Evolutionary conservation across 148 eudicot species (phyloP).

Genomic region (Chenopodium suecicum): DNA sequence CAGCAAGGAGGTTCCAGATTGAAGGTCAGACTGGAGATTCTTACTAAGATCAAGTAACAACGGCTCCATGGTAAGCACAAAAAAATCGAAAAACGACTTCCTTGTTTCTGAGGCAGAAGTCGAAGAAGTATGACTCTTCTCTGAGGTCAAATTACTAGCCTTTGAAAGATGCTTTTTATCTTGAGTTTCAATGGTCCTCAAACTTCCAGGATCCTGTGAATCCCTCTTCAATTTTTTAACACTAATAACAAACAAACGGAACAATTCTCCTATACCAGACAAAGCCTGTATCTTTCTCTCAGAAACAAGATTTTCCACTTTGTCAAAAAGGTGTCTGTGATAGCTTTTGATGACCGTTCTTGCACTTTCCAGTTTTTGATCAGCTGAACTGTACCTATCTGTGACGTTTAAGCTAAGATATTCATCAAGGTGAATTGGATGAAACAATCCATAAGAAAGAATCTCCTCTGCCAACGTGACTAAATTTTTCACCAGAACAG

Average conservation of each 20-base stretch:
- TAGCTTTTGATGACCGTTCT: constrained; percentile 67
- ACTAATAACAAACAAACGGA: constrained; percentile 56
- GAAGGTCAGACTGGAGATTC: constrained; percentile 42
- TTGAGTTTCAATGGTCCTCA: constrained; percentile 26
- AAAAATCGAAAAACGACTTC: constrained; percentile 67
- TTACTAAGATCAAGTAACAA: constrained; percentile 46
- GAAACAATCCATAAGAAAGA: constrained; percentile 76
- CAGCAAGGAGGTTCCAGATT: constrained; percentile 32
- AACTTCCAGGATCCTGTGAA: constrained; percentile 36
- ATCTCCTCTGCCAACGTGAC: constrained; percentile 55
- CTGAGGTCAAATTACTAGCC: constrained; percentile 26
- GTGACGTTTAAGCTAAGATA: constrained; percentile 66
- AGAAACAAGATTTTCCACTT: constrained; percentile 53
- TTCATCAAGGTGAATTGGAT: constrained; percentile 80
- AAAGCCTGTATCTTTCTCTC: constrained; percentile 57
- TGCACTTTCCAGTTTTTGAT: constrained; percentile 38
- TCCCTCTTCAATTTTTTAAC: constrained; percentile 60
- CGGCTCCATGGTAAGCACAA: constrained; percentile 71
- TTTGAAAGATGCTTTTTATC: constrained; percentile 27
- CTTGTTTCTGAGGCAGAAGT: constrained; percentile 45
- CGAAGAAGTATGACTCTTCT: constrained; percentile 28
- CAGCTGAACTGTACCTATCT: constrained; percentile 48
- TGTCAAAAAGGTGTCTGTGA: constrained; percentile 87
- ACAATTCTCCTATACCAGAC: constrained; percentile 68
- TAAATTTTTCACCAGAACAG: constrained; percentile 34